Base-by-base conservation (phyloP, 208 protist genomes). In the Naegleria gruberi region DNA sequence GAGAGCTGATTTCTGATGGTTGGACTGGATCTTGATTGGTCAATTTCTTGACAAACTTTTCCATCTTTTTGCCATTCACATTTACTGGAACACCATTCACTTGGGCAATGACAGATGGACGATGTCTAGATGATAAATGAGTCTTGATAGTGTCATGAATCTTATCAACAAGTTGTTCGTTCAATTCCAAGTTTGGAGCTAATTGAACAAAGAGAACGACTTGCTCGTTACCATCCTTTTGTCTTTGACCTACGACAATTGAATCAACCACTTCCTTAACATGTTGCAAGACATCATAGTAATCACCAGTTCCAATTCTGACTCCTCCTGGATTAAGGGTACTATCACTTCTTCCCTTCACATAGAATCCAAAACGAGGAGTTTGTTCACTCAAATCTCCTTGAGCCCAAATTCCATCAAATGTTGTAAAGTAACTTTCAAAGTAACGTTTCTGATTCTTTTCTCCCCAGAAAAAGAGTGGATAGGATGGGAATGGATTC, bases 311-410 rank as follows among this genome's bases (percentile, higher is more conserved):
- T 41, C 73, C 73, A 37, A 82, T 40, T 82, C 73, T 19, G 37
- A 82, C 73, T 41, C 73, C 73, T 42, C 73, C 73, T 40, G 73
- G 73, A 82, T 82, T 82, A 40, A 82, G n/a, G 4, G 73, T 82
- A 41, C 26, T 34, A 41, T 82, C 73, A 41, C 73, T 82, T 19
- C 73, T 12, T 19, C 73, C 73, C 17, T 40, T 82, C 4, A 82
- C 30, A 82, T 82, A 82, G 37, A 42, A 82, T 82, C 73, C 73
- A 82, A 82, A 82, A 5, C 73, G 4, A 15, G 23, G 23, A 0
- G 73, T 82, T 82, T 82, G 73, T 82, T 82, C 73, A 42, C n/a
- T 41, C 34, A 82, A 82, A 82, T 82, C 73, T 82, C 73, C 73
- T 41, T 82, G 73, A 12, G 73, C 73, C 73, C 73, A 82, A 1